Evolutionary conservation across 2,329 filamentous ascomycete genomes (phyloP).

Genomic region (Aspergillus calidoustus): DNA sequence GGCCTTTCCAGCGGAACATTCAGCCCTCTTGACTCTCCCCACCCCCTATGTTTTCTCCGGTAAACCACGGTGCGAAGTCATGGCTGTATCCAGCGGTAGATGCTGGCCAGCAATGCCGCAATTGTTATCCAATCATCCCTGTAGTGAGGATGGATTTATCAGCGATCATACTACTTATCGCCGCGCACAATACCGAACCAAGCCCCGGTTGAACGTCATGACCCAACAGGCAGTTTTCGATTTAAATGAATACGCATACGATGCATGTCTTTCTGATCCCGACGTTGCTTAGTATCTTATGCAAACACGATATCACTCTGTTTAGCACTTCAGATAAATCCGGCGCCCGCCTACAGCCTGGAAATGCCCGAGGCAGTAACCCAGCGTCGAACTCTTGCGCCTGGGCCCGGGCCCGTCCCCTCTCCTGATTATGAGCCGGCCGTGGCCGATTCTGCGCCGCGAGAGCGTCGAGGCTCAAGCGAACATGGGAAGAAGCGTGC

Average conservation of each 20-base stretch:
- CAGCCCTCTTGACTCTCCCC: not conserved
- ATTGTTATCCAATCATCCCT: too few species aligned
- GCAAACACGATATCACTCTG: too few species aligned
- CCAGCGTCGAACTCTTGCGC: slow-evolving; percentile 31
- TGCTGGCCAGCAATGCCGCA: too few species aligned
- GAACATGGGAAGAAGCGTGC: slow-evolving; percentile 42
- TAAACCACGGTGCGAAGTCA: not conserved
- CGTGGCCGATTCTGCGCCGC: slow-evolving; percentile 16
- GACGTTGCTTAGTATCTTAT: too few species aligned
- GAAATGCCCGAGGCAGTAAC: slow-evolving; percentile 18
- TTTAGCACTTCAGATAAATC: too few species aligned
- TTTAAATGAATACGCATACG: too few species aligned
- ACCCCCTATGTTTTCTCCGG: not conserved
- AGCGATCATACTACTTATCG: not conserved
- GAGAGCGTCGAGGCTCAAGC: slow-evolving; percentile 12
- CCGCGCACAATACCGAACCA: too few species aligned
- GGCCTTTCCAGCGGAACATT: not conserved
- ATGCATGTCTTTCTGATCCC: too few species aligned
- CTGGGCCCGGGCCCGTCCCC: slow-evolving; percentile 17
- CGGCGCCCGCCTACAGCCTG: not conserved
- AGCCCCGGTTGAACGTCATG: not conserved
- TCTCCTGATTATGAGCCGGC: slow-evolving; percentile 18
- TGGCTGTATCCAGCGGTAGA: too few species aligned
- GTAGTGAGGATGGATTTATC: not conserved
- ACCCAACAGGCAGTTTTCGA: too few species aligned